A percentile compares a stretch with the other conserved stretches of the same genome.
Evolutionary conservation across 2,329 filamentous ascomycete genomes (phyloP).

Genomic region (Ceratocystis eucalypticola): DNA sequence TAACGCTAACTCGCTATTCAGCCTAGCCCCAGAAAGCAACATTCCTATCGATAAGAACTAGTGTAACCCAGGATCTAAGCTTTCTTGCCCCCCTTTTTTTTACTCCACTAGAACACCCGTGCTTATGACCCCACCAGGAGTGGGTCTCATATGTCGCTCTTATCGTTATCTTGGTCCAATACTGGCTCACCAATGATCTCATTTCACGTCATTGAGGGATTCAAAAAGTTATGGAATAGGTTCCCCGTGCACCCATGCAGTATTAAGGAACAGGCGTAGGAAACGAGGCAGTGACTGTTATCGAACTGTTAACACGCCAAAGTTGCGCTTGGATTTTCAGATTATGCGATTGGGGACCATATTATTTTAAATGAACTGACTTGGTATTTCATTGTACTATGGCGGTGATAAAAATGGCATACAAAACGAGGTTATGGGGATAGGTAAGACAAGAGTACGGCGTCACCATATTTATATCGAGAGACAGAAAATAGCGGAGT

Average conservation of each 20-base stretch:
- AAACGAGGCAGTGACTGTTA: background rate
- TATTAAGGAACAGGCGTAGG: background rate
- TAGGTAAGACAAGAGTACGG: too few relatives aligned
- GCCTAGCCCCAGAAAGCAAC: background rate
- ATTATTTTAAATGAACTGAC: too few relatives aligned
- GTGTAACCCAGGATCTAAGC: background rate
- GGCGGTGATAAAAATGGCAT: too few relatives aligned
- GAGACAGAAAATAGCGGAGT: too few relatives aligned
- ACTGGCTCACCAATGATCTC: constrained; percentile 2
- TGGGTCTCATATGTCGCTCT: background rate
- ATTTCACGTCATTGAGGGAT: constrained; percentile 6
- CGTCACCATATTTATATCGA: too few relatives aligned
- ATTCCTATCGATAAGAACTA: background rate
- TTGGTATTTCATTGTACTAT: too few relatives aligned
- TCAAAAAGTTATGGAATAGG: background rate
- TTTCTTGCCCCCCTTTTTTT: background rate
- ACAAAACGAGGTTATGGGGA: too few relatives aligned
- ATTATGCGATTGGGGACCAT: background rate
- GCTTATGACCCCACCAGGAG: background rate
- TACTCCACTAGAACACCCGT: background rate
- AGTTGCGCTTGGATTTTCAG: background rate
- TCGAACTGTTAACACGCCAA: background rate
- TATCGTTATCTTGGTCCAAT: constrained; percentile 1
- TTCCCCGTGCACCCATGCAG: background rate
- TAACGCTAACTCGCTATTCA: background rate